Evolutionary conservation across 225 moss, liverwort and hornwort species (phyloP).

Genomic region (Marchantia paleacea): DNA sequence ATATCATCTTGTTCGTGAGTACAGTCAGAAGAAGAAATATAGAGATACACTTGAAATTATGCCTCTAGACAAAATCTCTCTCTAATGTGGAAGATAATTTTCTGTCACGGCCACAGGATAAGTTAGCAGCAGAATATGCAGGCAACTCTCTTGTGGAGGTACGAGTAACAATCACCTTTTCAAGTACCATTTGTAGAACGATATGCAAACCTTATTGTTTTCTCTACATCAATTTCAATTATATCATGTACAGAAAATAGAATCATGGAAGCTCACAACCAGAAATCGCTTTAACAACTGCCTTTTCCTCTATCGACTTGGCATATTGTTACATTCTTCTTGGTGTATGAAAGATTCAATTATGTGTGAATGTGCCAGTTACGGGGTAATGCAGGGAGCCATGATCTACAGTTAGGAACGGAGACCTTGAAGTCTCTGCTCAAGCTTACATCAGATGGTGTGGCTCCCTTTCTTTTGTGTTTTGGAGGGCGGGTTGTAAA

Average conservation of each 20-base stretch:
- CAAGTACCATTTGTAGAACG: not conserved
- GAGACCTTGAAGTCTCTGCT: slow-evolving; percentile 60
- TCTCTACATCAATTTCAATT: not conserved
- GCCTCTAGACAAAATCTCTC: not conserved
- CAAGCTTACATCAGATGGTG: slow-evolving; percentile 75
- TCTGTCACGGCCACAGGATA: slow-evolving; percentile 46
- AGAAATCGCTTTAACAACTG: not conserved
- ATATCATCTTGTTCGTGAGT: not conserved
- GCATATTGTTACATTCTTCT: not conserved
- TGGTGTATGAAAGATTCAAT: slow-evolving; percentile 10
- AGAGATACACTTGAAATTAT: not conserved
- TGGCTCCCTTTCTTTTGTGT: slow-evolving; percentile 34
- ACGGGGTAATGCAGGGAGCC: slow-evolving; percentile 93
- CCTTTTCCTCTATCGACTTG: not conserved
- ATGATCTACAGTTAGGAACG: slow-evolving; percentile 76
- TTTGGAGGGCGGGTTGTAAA: not conserved
- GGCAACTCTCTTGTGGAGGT: slow-evolving; percentile 79
- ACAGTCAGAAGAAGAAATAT: not conserved
- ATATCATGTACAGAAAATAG: not conserved
- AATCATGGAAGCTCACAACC: not conserved
- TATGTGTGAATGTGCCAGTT: slow-evolving; percentile 56
- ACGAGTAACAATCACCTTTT: not conserved
- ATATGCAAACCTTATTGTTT: too few relatives aligned
- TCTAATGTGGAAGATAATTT: slow-evolving; percentile 4
- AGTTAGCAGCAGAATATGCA: slow-evolving; percentile 50